Base-by-base conservation (phyloP, 2,329 filamentous ascomycete genomes). In the Aspergillus sp. region DNA sequence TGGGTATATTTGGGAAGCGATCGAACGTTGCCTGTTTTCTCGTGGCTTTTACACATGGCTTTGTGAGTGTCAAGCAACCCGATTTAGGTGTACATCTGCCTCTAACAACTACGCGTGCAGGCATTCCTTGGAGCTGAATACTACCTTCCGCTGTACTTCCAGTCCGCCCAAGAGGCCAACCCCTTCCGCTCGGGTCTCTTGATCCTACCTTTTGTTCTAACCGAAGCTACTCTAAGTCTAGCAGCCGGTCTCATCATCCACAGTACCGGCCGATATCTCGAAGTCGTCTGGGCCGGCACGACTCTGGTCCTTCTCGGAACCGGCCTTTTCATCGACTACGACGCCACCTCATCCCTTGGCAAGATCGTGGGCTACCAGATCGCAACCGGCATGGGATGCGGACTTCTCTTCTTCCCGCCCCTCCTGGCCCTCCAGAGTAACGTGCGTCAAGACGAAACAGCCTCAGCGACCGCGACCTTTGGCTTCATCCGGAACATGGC, bases 131-230 rank as follows among this genome's bases (percentile, higher is more conserved):
- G 82, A 0, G 81, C 81, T 1, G 84, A 86, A 53, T 92, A 90
- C 73, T 92, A 90, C 67, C 78, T 92, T 26, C 90, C 90, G 0
- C 80, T 92, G 0, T 92, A 88, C 74, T 87, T 91, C 56, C 90
- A 93, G 70, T 83, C 86, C 2, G 88, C 88, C 0, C 81, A 87
- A 2, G 81, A 82, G 54, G 85, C 84, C 1, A 81, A 81, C 0
- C 86, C 88, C 0, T 76, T 90, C 36, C 78, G 79, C n/a, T 90
- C 86, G 0, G 82, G 81, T 66, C 65, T 71, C 0, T 81, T 89
- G 12, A 79, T 90, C 2, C 78, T 91, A 0, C 87, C 89, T 0
- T 83, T 87, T 46, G 85, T 84, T 22, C 63, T 80, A 1, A 69
- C 71, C 10, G 78, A 80, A 58, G 80, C 82, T 1, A 60, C 78